A percentile compares a stretch with the other conserved stretches of the same genome.
These are phyloP conservation scores for Pseudogymnoascus sp. DNA, from an alignment of 2,329 filamentous ascomycete species.

Conservation along the genomic window DNA sequence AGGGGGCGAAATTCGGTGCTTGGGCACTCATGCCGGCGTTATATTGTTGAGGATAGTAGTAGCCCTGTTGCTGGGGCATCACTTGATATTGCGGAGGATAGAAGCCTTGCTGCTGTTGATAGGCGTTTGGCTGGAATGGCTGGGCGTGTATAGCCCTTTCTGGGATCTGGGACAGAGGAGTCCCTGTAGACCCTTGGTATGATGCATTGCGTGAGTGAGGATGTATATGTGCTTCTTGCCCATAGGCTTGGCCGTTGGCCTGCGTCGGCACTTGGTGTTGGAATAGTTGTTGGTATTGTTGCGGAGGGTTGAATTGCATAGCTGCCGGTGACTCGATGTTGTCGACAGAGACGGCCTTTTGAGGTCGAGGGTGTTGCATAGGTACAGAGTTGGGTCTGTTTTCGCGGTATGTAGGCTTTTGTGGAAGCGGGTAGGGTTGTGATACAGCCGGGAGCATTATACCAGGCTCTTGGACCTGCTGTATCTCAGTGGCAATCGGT, in stretches of 20 bases:
- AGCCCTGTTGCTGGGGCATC: slow-evolving; percentile 49
- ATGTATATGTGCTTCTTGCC: slow-evolving; percentile 42
- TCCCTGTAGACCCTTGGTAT: slow-evolving; percentile 64
- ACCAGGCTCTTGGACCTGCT: not conserved
- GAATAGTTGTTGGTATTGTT: slow-evolving; percentile 74
- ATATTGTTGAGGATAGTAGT: slow-evolving; percentile 58
- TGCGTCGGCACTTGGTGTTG: slow-evolving; percentile 87
- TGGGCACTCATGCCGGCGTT: slow-evolving; percentile 38
- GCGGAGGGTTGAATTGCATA: slow-evolving; percentile 47
- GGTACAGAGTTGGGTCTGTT: slow-evolving; percentile 47
- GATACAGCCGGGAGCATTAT: slow-evolving; percentile 24
- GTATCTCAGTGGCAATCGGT: slow-evolving; percentile 24
- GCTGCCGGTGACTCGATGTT: slow-evolving; percentile 74
- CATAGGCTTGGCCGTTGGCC: slow-evolving; percentile 48
- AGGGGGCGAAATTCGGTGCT: slow-evolving; percentile 23
- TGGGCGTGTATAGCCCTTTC: slow-evolving; percentile 86
- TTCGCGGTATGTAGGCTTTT: slow-evolving; percentile 50
- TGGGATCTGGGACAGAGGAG: slow-evolving; percentile 83
- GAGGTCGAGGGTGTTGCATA: slow-evolving; percentile 91
- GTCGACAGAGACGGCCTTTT: slow-evolving; percentile 87
- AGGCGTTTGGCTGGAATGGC: slow-evolving; percentile 73
- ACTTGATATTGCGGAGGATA: slow-evolving; percentile 49
- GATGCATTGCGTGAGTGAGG: slow-evolving; percentile 59
- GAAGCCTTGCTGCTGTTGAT: slow-evolving; percentile 46
- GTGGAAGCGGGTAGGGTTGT: slow-evolving; percentile 49